A percentile compares a stretch with the other conserved stretches of the same genome.
Evolutionary conservation across 2,329 filamentous ascomycete genomes (phyloP).

Genomic region (Aureobasidium sp.): DNA sequence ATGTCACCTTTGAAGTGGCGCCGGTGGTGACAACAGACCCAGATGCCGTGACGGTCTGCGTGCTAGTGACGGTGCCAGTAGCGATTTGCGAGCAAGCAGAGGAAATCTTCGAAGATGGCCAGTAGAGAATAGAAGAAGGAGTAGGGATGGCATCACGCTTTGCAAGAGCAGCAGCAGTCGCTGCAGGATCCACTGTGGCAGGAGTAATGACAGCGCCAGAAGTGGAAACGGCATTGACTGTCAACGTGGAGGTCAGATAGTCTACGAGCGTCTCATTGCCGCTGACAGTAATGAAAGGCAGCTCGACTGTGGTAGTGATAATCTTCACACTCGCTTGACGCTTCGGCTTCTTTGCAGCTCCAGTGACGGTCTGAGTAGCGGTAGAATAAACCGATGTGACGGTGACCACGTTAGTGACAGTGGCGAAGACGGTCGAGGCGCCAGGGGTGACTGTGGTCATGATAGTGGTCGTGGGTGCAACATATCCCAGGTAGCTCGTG

Average conservation of each 20-base stretch:
- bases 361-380: not conserved
- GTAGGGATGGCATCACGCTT: conserved; percentile 1
- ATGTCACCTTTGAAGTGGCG: not conserved
- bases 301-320: conserved; percentile 1
- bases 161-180: not conserved
- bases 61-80: conserved; percentile 14
- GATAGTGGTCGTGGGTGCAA: not conserved
- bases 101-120: conserved; percentile 15
- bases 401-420: not conserved
- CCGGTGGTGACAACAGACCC: not conserved
- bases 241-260: not conserved
- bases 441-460: not conserved
- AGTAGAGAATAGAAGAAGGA: conserved; percentile 10
- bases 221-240: conserved; percentile 4
- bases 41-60: not conserved
- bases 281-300: conserved; percentile 7
- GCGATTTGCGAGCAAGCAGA: conserved; percentile 16
- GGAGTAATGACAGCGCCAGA: conserved; percentile 1
- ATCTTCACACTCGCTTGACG: not conserved
- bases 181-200: not conserved
- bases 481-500: conserved; percentile 3
- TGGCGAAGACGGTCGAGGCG: not conserved
- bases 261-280: not conserved
- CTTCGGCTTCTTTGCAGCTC: not conserved
- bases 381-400: not conserved